These are phyloP conservation scores for Phytophthora ohioensis DNA, from an alignment of 352 stramenopile species.

Conservation along the genomic window DNA sequence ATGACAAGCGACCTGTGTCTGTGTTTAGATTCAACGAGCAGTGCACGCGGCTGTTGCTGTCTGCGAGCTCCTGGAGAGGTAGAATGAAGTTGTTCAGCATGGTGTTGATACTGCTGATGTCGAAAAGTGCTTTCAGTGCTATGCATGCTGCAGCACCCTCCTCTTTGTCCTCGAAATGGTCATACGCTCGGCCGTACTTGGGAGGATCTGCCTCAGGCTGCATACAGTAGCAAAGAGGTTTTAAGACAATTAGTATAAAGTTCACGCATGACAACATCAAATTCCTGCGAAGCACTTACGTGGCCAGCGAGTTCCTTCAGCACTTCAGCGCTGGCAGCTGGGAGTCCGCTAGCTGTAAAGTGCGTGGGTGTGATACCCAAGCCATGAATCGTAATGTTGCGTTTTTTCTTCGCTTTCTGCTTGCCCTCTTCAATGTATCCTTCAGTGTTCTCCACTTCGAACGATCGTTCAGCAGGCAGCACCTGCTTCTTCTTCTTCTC, in stretches of 20 bases:
- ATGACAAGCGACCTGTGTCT: conserved; percentile 98
- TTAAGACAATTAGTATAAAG: conserved; percentile 9
- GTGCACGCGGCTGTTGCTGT: conserved; percentile 96
- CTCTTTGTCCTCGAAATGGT: conserved; percentile 94
- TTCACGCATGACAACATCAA: background rate
- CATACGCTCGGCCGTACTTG: conserved; percentile 86
- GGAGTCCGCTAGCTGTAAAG: conserved; percentile 93
- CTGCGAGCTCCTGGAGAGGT: conserved; percentile 93
- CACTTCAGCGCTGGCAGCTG: conserved; percentile 95
- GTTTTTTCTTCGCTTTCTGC: conserved; percentile 79
- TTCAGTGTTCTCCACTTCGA: conserved; percentile 88
- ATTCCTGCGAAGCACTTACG: conserved; percentile 29
- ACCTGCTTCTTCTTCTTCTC: conserved; percentile 79
- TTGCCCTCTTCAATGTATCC: conserved; percentile 76
- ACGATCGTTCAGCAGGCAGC: conserved; percentile 69
- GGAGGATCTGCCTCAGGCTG: conserved; percentile 83
- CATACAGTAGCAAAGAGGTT: conserved; percentile 4
- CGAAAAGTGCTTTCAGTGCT: conserved; percentile 94
- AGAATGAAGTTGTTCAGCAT: conserved; percentile 99
- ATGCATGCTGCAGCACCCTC: conserved; percentile 94
- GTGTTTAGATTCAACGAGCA: conserved; percentile 99
- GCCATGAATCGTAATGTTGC: conserved; percentile 83
- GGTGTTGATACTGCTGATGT: conserved; percentile 98
- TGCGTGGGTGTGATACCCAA: conserved; percentile 94
- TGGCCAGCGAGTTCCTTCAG: conserved; percentile 94